These are phyloP conservation scores for Dichomitus squalens DNA, from an alignment of 1,284 basidiomycete genomes.

Conservation along the genomic window DNA sequence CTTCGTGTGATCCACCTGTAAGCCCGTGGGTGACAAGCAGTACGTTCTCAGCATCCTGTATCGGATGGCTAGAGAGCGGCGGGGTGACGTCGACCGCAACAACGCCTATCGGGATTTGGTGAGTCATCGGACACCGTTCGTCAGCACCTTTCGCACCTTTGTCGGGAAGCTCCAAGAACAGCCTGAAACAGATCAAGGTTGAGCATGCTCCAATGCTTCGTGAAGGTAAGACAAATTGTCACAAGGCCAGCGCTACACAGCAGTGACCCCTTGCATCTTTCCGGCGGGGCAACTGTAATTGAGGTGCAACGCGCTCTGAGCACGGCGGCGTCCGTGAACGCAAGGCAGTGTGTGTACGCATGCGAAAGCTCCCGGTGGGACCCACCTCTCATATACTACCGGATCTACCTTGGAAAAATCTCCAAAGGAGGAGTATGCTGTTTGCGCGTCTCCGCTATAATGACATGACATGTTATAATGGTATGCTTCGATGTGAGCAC, in stretches of 20 bases:
- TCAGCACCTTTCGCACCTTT: constrained; percentile 19
- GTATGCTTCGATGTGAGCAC: neutral
- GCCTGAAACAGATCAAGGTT: constrained; percentile 10
- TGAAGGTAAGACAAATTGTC: too few relatives aligned
- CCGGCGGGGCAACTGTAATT: too few relatives aligned
- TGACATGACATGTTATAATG: neutral
- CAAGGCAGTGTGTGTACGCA: too few relatives aligned
- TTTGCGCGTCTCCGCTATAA: constrained; percentile 28
- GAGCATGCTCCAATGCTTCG: neutral
- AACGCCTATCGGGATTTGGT: constrained; percentile 22
- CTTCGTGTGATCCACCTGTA: constrained; percentile 34
- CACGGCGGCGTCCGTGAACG: neutral
- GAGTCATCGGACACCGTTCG: neutral
- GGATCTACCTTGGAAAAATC: constrained; percentile 29
- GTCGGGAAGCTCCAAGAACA: constrained; percentile 26
- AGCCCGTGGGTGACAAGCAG: constrained; percentile 33
- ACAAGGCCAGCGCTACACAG: too few relatives aligned
- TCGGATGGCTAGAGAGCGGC: constrained; percentile 19
- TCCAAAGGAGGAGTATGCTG: constrained; percentile 29
- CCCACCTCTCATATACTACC: constrained; percentile 30
- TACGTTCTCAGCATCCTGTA: constrained; percentile 21
- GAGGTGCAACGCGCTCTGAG: too few relatives aligned
- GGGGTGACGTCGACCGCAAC: constrained; percentile 32
- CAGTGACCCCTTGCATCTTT: too few relatives aligned
- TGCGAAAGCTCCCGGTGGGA: neutral